Evolutionary conservation across 2,329 filamentous ascomycete species (phyloP).

Genomic region (Aspergillus luchuensis): DNA sequence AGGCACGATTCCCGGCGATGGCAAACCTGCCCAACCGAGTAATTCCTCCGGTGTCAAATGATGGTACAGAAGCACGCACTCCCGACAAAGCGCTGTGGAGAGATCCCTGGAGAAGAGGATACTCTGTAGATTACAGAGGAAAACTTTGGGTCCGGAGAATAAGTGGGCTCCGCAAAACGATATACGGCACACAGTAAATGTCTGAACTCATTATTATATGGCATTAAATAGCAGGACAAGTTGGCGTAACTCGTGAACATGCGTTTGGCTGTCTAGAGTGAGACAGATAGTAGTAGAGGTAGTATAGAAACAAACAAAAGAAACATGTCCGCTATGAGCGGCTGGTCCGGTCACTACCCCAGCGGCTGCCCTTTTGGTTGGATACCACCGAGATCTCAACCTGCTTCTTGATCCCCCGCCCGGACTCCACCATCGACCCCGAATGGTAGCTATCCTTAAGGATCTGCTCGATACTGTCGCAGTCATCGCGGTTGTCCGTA

Average conservation of each 20-base stretch:
- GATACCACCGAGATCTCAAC: slow-evolving; percentile 30
- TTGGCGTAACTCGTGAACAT: no score
- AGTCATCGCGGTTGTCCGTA: slow-evolving; percentile 18
- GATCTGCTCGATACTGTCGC: slow-evolving; percentile 31
- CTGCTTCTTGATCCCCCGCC: slow-evolving; percentile 31
- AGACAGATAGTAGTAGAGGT: neutral
- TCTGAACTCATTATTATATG: no score
- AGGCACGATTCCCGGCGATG: neutral
- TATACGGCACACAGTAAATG: no score
- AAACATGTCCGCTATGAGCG: neutral
- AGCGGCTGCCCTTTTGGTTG: neutral
- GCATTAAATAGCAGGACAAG: no score
- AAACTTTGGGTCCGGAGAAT: no score
- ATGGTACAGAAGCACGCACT: no score
- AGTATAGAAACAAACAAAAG: neutral
- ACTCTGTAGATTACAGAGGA: no score
- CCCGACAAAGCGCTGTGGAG: neutral
- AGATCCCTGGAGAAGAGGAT: neutral
- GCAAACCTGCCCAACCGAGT: neutral
- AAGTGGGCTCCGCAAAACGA: no score
- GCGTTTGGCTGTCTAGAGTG: no score
- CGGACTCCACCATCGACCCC: slow-evolving; percentile 11
- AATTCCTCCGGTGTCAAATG: neutral
- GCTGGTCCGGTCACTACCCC: neutral
- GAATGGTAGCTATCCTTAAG: slow-evolving; percentile 19